These are phyloP conservation scores for Trametes polyzona DNA, from an alignment of 1,284 basidiomycete species.

Conservation along the genomic window DNA sequence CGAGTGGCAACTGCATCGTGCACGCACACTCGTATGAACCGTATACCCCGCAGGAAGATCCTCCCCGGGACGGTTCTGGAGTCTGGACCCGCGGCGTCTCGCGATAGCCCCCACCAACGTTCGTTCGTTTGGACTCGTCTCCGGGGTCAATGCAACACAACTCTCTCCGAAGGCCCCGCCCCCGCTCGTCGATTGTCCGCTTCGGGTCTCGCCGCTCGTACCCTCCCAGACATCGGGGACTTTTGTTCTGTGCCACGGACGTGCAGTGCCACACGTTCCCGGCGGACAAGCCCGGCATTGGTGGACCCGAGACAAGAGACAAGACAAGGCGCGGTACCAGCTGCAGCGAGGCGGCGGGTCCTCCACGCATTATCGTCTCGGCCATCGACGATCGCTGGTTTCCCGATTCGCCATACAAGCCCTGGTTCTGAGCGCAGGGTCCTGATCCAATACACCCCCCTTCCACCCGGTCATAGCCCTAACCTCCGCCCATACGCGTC, in stretches of 20 bases:
- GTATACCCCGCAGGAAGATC: slow-evolving; percentile 1
- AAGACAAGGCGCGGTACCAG: too few relatives aligned
- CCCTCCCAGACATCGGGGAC: background rate
- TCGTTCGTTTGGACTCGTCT: slow-evolving; percentile 4
- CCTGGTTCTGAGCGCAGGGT: background rate
- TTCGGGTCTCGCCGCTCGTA: background rate
- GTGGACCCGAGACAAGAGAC: slow-evolving; percentile 7
- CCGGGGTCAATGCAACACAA: too few relatives aligned
- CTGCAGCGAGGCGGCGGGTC: slow-evolving; percentile 5
- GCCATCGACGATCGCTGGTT: slow-evolving; percentile 26
- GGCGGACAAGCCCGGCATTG: slow-evolving; percentile 9
- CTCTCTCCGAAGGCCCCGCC: too few relatives aligned
- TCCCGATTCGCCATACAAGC: slow-evolving; percentile 15
- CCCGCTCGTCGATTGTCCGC: too few relatives aligned
- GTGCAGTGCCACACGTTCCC: slow-evolving; percentile 18
- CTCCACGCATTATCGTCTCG: slow-evolving; percentile 20
- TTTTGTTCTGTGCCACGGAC: background rate
- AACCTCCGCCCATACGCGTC: too few relatives aligned
- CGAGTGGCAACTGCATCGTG: background rate
- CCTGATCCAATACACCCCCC: too few relatives aligned
- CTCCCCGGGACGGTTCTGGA: background rate
- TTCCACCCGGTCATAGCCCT: too few relatives aligned
- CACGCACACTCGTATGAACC: too few relatives aligned
- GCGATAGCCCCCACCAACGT: slow-evolving; percentile 17
- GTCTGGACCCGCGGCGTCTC: slow-evolving; percentile 1